phyloP scores from a whole-genome alignment of 345 rosid genomes.

The Boechera stricta region DNA sequence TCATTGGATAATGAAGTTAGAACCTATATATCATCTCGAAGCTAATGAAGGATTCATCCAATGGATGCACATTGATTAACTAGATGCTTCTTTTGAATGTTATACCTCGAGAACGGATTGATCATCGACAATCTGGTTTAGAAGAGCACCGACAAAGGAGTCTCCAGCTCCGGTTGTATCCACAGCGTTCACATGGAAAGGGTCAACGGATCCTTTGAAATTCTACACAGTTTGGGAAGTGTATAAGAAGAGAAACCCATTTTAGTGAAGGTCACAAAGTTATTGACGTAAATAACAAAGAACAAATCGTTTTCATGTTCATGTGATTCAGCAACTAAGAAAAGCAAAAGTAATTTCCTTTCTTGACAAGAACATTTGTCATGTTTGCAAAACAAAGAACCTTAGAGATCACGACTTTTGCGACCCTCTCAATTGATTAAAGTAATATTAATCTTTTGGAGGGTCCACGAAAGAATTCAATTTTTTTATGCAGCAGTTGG shows the following conservation, averaged over 20 bases:
- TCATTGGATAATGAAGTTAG: not conserved
- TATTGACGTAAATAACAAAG: constrained; percentile 19
- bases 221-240: constrained; percentile 48
- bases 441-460: constrained; percentile 11
- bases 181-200: constrained; percentile 79
- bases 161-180: constrained; percentile 99
- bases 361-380: constrained; percentile 12
- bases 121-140: constrained; percentile 78
- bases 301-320: constrained; percentile 20
- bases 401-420: constrained; percentile 37
- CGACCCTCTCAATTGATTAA: constrained; percentile 9
- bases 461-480: constrained; percentile 33
- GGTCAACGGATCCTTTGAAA: constrained; percentile 81
- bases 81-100: constrained; percentile 11
- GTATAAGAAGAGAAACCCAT: constrained; percentile 12
- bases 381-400: constrained; percentile 13
- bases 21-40: not conserved
- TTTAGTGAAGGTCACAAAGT: constrained; percentile 8
- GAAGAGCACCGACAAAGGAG: constrained; percentile 86
- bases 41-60: constrained; percentile 11
- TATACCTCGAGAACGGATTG: constrained; percentile 76
- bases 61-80: not conserved
- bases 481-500: constrained; percentile 32
- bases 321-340: constrained; percentile 40
- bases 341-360: constrained; percentile 15